Base-by-base conservation (phyloP, 331 rosid genomes). In the Arachis monticola region DNA sequence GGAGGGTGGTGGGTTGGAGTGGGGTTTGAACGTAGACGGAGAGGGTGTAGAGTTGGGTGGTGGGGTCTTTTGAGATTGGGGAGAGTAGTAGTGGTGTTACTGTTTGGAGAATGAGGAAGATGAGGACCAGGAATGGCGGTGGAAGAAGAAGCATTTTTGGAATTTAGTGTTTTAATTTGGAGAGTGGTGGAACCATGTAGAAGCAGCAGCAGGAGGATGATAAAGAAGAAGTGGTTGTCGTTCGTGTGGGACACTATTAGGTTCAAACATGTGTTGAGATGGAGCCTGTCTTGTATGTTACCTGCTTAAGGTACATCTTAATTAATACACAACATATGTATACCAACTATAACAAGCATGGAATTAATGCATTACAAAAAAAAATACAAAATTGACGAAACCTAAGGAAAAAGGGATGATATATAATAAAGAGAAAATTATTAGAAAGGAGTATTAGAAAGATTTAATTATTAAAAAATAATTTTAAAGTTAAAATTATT, bases 61-160 rank as follows among this genome's bases (percentile, higher is more conserved):
- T 30, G 2, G 63, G 45, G 72, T 85, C 87, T 77, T 77, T 85
- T 5, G 63, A 51, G n/a, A 85, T 10, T 10, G 89, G 83, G 8
- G 89, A 77, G 2, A 77, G 1, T 1, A 85, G 59, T 0, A 77
- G 60, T 6, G 40, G 40, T 35, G 40, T 35, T 35, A 35, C 40
- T 35, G 70, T 60, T 66, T 85, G 79, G 7, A 72, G 60, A 2
- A 76, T 67, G 10, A 76, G 70, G 7, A 64, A 51, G 67, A 62
- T 0, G 5, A 17, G 2, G 79, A 79, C 3, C 45, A 62, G 56
- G 13, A 8, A 55, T 52, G 60, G 7, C 3, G 74, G 27, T 56
- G 65, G 7, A 2, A 60, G 27, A n/a, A 69, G 73, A 32, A 14
- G 12, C 84, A 80, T 75, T 45, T 74, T 74, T 74, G 57, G 45